Conservation (phyloP, 108 stramenopile species). For the Cyclotella cryptica region DNA sequence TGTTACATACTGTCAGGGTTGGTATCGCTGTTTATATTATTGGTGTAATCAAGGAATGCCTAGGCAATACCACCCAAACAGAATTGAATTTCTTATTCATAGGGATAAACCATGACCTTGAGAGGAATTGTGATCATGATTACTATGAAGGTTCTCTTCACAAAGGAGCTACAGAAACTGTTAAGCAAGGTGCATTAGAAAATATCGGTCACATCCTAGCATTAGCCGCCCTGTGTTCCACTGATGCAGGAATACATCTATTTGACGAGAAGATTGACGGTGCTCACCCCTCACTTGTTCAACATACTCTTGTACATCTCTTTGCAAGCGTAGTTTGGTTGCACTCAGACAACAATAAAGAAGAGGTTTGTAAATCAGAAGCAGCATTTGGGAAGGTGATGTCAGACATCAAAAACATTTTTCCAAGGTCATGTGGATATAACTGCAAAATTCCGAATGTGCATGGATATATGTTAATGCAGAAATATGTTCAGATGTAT, state of each 20-base stretch:
- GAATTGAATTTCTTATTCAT: neutral
- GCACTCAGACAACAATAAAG: too few species aligned
- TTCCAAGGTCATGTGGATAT: too few species aligned
- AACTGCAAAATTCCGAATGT: too few species aligned
- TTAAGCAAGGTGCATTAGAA: neutral
- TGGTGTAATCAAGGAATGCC: neutral
- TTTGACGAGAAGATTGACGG: neutral
- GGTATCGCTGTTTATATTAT: neutral
- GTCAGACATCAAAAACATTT: too few species aligned
- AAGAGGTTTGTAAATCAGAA: too few species aligned
- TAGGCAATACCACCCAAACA: neutral
- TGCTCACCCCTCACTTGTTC: too few species aligned
- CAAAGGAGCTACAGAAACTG: neutral
- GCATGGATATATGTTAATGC: too few species aligned
- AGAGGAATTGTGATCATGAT: constrained; percentile 8
- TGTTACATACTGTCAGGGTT: constrained; percentile 1
- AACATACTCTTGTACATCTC: too few species aligned
- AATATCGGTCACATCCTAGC: neutral
- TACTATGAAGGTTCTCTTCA: neutral
- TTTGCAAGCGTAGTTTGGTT: too few species aligned
- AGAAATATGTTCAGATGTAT: too few species aligned
- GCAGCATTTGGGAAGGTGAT: too few species aligned
- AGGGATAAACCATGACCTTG: neutral
- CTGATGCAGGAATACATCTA: neutral
- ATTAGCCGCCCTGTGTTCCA: neutral